phyloP scores from a whole-genome alignment of 768 basidiomycete genomes.

The Pleurotus pulmonarius region DNA sequence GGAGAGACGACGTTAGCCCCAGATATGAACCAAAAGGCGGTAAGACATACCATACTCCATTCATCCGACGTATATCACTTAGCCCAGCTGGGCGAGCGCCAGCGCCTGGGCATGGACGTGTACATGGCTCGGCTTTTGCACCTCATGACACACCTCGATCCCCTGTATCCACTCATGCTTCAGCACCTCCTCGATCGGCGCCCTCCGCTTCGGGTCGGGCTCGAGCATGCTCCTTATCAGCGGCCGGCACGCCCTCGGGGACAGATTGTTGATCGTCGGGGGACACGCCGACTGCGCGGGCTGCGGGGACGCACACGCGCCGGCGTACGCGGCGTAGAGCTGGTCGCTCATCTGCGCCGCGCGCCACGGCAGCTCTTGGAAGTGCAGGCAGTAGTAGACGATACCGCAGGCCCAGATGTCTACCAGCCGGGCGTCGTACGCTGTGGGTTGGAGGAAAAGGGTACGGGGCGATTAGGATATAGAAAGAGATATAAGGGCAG shows the following conservation, averaged over 20 bases:
- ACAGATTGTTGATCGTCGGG: conserved; percentile 84
- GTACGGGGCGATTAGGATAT: neutral
- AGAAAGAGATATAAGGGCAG: conserved; percentile 1
- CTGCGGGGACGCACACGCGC: conserved; percentile 47
- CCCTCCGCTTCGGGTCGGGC: conserved; percentile 79
- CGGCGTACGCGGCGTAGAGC: conserved; percentile 75
- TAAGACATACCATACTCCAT: no score
- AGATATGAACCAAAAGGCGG: no score
- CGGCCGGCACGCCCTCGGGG: conserved; percentile 77
- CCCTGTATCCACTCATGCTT: conserved; percentile 73
- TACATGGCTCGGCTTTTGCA: conserved; percentile 61
- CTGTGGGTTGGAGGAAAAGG: conserved; percentile 34
- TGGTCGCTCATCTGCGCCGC: conserved; percentile 82
- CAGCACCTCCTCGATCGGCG: conserved; percentile 77
- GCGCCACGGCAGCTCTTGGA: conserved; percentile 97
- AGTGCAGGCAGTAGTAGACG: conserved; percentile 98
- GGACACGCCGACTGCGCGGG: conserved; percentile 41
- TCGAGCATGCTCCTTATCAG: conserved; percentile 93
- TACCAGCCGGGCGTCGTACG: conserved; percentile 95
- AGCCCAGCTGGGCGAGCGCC: conserved; percentile 41
- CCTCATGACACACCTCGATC: conserved; percentile 79
- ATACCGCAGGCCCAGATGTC: conserved; percentile 98
- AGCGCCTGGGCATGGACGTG: conserved; percentile 66
- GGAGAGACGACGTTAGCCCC: no score
- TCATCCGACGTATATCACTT: no score